Conservation (phyloP, 1,284 basidiomycete species). For the Kwoniella shivajii region DNA sequence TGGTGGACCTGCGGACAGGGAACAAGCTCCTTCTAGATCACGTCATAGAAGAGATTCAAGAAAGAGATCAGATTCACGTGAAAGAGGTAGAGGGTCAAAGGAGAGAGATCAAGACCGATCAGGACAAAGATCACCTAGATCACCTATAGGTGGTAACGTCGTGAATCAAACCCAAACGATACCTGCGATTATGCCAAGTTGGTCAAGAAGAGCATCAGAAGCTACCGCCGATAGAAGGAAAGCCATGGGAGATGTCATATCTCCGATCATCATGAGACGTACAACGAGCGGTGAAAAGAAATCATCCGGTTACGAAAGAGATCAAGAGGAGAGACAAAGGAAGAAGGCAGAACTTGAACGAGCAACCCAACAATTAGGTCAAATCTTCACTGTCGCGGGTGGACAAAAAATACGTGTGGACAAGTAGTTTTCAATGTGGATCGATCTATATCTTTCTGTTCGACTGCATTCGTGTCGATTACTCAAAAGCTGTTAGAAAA, state of each 20-base stretch:
- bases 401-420: slow-evolving; percentile 8
- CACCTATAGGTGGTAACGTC: slow-evolving; percentile 4
- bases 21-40: slow-evolving; percentile 43
- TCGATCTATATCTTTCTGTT: no score
- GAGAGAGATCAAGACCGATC: slow-evolving; percentile 4
- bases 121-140: slow-evolving; percentile 12
- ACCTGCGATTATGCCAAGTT: slow-evolving; percentile 35
- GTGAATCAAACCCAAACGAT: background rate
- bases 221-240: slow-evolving; percentile 3
- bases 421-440: background rate
- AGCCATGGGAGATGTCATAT: slow-evolving; percentile 9
- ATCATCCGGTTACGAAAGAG: slow-evolving; percentile 3
- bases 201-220: slow-evolving; percentile 20
- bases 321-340: slow-evolving; percentile 14
- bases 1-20: slow-evolving; percentile 42
- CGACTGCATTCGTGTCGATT: background rate
- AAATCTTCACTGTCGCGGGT: slow-evolving; percentile 34
- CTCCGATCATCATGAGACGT: slow-evolving; percentile 14
- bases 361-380: slow-evolving; percentile 26
- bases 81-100: slow-evolving; percentile 11
- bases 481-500: background rate
- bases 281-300: slow-evolving; percentile 15
- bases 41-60: slow-evolving; percentile 28
- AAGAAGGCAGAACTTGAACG: slow-evolving; percentile 20
- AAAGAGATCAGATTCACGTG: slow-evolving; percentile 12